Percentiles rank a stretch among this genome's conserved stretches.
Evolutionary conservation across 345 rosid species (phyloP).

Genomic region (Firmiana major): DNA sequence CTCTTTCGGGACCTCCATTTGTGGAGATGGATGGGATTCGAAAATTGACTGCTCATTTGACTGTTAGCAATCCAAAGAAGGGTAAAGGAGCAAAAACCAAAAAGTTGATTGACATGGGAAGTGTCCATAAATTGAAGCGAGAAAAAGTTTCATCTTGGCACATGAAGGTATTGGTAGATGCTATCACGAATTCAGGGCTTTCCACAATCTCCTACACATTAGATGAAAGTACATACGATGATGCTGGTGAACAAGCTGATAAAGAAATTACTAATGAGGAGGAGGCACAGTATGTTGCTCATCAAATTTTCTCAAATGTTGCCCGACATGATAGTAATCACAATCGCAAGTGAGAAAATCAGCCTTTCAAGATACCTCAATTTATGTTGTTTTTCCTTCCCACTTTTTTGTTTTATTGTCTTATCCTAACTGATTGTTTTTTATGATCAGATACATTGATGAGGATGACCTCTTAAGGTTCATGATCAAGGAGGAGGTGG

Average conservation of each 20-base stretch:
- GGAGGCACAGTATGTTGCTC: constrained; percentile 78
- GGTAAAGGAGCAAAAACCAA: constrained; percentile 41
- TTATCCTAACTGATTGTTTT: constrained; percentile 4
- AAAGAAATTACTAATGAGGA: constrained; percentile 71
- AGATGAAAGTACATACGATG: constrained; percentile 45
- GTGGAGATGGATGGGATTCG: constrained; percentile 55
- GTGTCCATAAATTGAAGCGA: constrained; percentile 65
- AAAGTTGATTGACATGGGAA: constrained; percentile 75
- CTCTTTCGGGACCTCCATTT: constrained; percentile 73
- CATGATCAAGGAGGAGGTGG: constrained; percentile 91
- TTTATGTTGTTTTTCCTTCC: not conserved
- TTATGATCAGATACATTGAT: constrained; percentile 54
- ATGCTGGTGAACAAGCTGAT: constrained; percentile 28
- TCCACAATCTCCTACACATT: constrained; percentile 65
- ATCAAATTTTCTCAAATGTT: constrained; percentile 58
- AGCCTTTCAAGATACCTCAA: not conserved
- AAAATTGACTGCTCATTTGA: constrained; percentile 46
- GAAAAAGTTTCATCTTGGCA: constrained; percentile 93
- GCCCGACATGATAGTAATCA: constrained; percentile 25
- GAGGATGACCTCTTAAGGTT: constrained; percentile 75
- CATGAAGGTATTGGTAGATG: constrained; percentile 78
- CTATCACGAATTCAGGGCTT: constrained; percentile 59
- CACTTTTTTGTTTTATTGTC: not conserved
- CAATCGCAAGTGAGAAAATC: constrained; percentile 40
- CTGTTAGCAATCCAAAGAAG: constrained; percentile 45